Percentiles rank a stretch among this genome's conserved stretches.
These are phyloP conservation scores for Lentithecium fluviatile DNA, from an alignment of 495 filamentous ascomycete species.

Conservation along the genomic window DNA sequence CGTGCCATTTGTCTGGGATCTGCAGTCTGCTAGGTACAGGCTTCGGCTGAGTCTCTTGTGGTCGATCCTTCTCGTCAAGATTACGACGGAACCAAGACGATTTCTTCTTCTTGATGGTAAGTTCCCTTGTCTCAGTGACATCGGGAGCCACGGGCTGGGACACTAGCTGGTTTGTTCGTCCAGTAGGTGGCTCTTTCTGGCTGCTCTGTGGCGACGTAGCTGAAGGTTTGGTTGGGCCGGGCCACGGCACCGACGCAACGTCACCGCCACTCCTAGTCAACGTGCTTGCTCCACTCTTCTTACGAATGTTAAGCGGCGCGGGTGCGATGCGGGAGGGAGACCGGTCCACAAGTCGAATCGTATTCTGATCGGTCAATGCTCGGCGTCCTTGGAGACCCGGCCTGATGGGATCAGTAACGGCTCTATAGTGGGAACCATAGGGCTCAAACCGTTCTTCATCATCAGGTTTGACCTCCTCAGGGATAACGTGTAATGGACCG, in stretches of 20 bases:
- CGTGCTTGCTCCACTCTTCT: conserved; percentile 39
- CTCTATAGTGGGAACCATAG: conserved; percentile 37
- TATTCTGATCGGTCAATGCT: conserved; percentile 33
- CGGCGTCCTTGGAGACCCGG: conserved; percentile 26
- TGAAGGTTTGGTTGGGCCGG: conserved; percentile 1
- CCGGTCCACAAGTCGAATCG: conserved; percentile 42
- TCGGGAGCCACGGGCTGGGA: background rate
- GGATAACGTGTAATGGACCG: conserved; percentile 40
- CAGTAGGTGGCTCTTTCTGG: conserved; percentile 12
- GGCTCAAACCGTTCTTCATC: conserved; percentile 32
- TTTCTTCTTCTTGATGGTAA: conserved; percentile 41
- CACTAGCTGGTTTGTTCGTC: background rate
- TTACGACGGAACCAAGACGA: conserved; percentile 42
- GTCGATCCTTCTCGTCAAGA: conserved; percentile 25
- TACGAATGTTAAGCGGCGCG: conserved; percentile 46
- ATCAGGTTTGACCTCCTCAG: conserved; percentile 40
- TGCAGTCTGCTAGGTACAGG: conserved; percentile 7
- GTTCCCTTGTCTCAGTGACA: conserved; percentile 23
- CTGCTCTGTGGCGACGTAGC: conserved; percentile 16
- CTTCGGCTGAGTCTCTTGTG: conserved; percentile 16
- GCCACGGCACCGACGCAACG: conserved; percentile 8
- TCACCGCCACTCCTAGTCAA: conserved; percentile 20
- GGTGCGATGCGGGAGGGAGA: conserved; percentile 41
- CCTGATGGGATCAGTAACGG: conserved; percentile 42
- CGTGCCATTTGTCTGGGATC: conserved; percentile 33